Base-by-base conservation (phyloP, 257 asterid genomes). In the Solanum clarkiae region DNA sequence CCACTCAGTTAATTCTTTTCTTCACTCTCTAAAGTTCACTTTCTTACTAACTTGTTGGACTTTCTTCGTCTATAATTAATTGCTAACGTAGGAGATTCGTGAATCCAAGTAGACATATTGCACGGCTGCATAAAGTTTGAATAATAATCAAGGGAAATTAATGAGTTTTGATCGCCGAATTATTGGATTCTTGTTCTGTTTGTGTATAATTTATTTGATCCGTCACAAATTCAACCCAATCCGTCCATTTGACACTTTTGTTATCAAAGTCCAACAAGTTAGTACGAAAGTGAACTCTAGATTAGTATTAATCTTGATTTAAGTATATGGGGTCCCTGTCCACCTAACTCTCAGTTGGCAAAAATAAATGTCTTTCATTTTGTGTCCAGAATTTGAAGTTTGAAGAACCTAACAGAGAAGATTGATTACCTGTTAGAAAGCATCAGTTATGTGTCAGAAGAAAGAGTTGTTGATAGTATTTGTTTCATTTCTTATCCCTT, bases 371-470 rank as follows among this genome's bases (percentile, higher is more conserved):
- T 24, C 84, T 60, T 47, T 44, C 47, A 82, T 49, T 8, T 36
- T 57, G 17, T 11, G 69, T 20, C 17, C 51, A 83, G 47, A 80
- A 63, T 62, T 59, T 17, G 22, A 44, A 51, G 26, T 62, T 32
- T 36, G 11, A 20, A n/a, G 63, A 69, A 62, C 24, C 81, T 7
- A 42, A 53, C 60, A 66, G 40, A 49, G 77, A 72, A 68, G 80
- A 72, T 29, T 29, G 32, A 29, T 15, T 45, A 51, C 22, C 44
- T 29, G 54, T 53, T 13, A 60, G 36, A 74, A 62, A 63, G 71
- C 71, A 63, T 63, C 42, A 63, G 54, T 49, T 62, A 88, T 84
- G 89, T 81, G 32, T 53, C 85, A 82, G 74, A 49, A 10, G 59
- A 84, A 42, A 57, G 44, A 22, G 79, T 54, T 84, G 4, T 80